Base-by-base conservation (phyloP, 2,329 filamentous ascomycete species). In the Paracoccidioides brasiliensis region DNA sequence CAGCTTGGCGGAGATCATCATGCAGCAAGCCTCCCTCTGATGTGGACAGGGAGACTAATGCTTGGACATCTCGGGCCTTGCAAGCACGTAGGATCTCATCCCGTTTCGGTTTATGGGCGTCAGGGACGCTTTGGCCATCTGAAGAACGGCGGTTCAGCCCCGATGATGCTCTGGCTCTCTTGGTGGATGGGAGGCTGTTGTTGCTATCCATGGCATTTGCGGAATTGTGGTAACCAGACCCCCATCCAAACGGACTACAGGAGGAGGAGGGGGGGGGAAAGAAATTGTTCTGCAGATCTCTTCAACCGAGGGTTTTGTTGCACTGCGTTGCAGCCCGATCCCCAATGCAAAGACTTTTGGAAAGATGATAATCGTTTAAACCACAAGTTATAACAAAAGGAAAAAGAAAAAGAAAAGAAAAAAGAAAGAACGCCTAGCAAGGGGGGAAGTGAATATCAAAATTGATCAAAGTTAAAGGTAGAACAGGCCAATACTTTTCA, bases 1-100 rank as follows among this genome's bases (percentile, higher is more conserved):
- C 89, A 69, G 76, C 74, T 65, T 80, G 80, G 61, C 90, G 84
- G 59, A 93, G 70, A 33, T 76, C 72, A 67, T 90, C 85, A 22
- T 76, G 78, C 55, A 88, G 66, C 59, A 89, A 78, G 15, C 86
- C 86, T n/a, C 83, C 85, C 54, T 75, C 71, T 1, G 81, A 80
- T 53, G 79, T 78, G 42, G 85, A 84, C 58, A 86, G 73, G 10
- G 64, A 64, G 58, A 79, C 75, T 55, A 90, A 75, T 45, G 72
- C 70, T 40, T 76, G 69, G 40, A 85, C 68, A 65, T 88, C 79
- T 53, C 70, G 74, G 64, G 71, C 71, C 59, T 72, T 73, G 71
- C 84, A 88, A 35, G 85, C 85, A 46, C 77, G 73, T 22, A 78
- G 68, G 50, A 85, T 83, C 66, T 53, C 72, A 64, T 58, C 69